phyloP scores from a whole-genome alignment of 768 basidiomycete species.

The Boletus fagicola region DNA sequence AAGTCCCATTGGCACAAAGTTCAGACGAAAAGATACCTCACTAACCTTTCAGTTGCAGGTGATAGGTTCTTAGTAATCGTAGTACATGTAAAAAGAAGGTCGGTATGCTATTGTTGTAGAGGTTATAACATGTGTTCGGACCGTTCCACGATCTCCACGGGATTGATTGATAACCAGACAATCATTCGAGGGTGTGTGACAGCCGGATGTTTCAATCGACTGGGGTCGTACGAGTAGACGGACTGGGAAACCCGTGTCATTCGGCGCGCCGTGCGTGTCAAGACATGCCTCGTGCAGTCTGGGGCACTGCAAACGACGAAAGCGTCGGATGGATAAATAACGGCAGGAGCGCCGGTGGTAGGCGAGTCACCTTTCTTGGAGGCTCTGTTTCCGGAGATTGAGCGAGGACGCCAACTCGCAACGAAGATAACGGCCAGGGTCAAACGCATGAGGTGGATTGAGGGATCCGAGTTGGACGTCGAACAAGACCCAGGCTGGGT shows the following conservation, averaged over 20 bases:
- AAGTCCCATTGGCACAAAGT: neutral
- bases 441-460: neutral
- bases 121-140: neutral
- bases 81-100: neutral
- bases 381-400: neutral
- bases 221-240: neutral
- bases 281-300: neutral
- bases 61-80: neutral
- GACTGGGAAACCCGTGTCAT: neutral
- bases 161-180: neutral
- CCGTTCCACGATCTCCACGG: neutral
- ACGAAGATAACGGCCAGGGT: neutral
- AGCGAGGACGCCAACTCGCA: neutral
- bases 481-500: neutral
- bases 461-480: too few species aligned
- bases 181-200: neutral
- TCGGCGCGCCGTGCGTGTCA: neutral
- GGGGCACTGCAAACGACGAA: slow-evolving; percentile 1
- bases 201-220: neutral
- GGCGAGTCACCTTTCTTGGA: neutral
- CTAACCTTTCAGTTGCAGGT: neutral
- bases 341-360: neutral
- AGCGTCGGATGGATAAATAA: neutral
- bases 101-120: neutral
- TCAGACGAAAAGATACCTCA: neutral